Percentiles rank a stretch among this genome's conserved stretches.
Conservation (phyloP, 768 basidiomycete species). For the Tylopilus vinaceipallidus region DNA sequence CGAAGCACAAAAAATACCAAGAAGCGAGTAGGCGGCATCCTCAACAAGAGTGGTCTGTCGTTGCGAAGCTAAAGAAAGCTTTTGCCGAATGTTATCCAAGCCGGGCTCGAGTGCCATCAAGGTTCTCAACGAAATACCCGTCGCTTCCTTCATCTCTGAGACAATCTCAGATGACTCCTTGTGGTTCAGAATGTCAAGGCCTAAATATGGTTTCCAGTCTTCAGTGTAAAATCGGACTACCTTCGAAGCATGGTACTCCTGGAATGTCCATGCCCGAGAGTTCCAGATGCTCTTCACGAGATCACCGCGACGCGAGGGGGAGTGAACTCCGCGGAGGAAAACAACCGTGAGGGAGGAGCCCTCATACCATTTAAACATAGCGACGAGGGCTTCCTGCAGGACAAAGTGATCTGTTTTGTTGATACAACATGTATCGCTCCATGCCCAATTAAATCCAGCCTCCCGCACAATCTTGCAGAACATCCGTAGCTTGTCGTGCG, state of each 20-base stretch:
- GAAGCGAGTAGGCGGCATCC: conserved; percentile 8
- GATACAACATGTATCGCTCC: no score
- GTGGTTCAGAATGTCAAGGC: neutral
- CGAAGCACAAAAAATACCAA: conserved; percentile 2
- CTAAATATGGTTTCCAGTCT: neutral
- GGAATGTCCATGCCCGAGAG: conserved; percentile 4
- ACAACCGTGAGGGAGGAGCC: conserved; percentile 2
- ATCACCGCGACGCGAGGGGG: neutral
- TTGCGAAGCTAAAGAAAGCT: neutral
- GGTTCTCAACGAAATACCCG: neutral
- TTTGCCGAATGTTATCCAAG: neutral
- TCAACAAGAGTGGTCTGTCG: conserved; percentile 4
- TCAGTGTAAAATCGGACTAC: conserved; percentile 6
- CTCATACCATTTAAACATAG: conserved; percentile 12
- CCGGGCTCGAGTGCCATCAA: conserved; percentile 2
- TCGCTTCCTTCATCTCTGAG: conserved; percentile 6
- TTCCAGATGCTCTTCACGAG: conserved; percentile 6
- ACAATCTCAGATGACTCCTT: conserved; percentile 2
- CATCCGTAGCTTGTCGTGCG: conserved; percentile 1
- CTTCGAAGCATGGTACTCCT: conserved; percentile 6
- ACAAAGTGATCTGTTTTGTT: no score
- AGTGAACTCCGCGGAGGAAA: conserved; percentile 1
- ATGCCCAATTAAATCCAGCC: neutral
- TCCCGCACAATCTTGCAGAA: conserved; percentile 7
- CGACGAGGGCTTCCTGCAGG: neutral